Conservation (phyloP, 805 yeast species). For the Yamadazyma tumulicola region DNA sequence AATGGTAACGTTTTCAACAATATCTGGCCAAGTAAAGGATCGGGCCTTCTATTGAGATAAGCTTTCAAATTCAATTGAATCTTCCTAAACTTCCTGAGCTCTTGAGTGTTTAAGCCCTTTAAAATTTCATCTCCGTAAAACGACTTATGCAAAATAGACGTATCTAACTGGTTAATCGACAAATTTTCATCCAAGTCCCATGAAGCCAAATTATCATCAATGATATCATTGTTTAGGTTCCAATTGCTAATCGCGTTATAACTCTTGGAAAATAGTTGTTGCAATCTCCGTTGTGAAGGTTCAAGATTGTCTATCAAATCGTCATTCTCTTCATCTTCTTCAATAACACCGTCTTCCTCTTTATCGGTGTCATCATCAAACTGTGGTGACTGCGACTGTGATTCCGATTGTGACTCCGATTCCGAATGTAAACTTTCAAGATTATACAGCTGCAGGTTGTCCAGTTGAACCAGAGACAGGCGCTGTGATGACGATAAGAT, state of each 20-base stretch:
- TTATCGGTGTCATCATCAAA: background rate
- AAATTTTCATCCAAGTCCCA: constrained; percentile 34
- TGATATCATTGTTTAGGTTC: constrained; percentile 18
- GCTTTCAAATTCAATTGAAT: constrained; percentile 16
- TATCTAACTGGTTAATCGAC: constrained; percentile 12
- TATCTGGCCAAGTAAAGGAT: constrained; percentile 13
- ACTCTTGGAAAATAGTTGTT: constrained; percentile 6
- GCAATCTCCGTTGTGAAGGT: constrained; percentile 8
- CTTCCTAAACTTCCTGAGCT: constrained; percentile 22
- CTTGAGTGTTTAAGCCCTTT: constrained; percentile 19
- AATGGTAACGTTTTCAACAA: constrained; percentile 11
- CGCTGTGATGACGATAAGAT: constrained; percentile 23
- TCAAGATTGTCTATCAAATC: constrained; percentile 13
- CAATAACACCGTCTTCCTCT: constrained; percentile 2
- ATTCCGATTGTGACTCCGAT: no score
- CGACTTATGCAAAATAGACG: constrained; percentile 12
- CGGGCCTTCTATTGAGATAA: constrained; percentile 11
- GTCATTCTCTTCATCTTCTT: constrained; percentile 8
- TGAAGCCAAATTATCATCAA: constrained; percentile 34
- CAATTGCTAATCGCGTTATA: constrained; percentile 18
- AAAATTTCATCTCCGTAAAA: constrained; percentile 33
- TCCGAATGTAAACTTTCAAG: background rate
- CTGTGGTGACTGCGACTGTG: constrained; percentile 6
- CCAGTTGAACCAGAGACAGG: background rate
- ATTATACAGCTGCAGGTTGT: background rate